Conservation (phyloP, 176 grass and related monocot species). For the barley (Hordeum vulgare) region DNA sequence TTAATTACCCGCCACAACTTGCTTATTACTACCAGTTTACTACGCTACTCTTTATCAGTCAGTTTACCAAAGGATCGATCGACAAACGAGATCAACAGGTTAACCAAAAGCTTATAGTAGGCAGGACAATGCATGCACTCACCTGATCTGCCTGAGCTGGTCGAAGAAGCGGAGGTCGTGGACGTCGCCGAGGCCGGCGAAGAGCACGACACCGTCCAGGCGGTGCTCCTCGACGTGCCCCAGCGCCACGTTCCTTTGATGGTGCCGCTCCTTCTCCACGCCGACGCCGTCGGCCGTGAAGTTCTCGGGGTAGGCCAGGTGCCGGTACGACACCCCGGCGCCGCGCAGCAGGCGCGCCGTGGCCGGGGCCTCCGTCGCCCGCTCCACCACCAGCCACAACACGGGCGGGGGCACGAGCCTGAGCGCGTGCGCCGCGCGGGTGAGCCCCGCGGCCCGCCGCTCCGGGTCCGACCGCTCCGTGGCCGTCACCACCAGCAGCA, state of each 20-base stretch:
- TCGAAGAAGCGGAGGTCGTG: conserved; percentile 60
- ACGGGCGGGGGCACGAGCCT: conserved; percentile 60
- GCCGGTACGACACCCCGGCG: conserved; percentile 59
- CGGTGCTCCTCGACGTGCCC: conserved; percentile 72
- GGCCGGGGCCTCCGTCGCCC: conserved; percentile 2
- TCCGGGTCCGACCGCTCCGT: conserved; percentile 30
- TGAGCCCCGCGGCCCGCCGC: conserved; percentile 43
- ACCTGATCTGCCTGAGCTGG: conserved; percentile 51
- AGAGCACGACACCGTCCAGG: conserved; percentile 55
- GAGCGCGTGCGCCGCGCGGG: conserved; percentile 56
- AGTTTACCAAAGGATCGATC: neutral
- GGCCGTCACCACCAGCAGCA: conserved; percentile 59
- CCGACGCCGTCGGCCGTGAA: conserved; percentile 25
- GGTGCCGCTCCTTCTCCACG: conserved; percentile 23
- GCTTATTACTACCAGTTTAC: too few species aligned
- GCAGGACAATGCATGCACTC: neutral
- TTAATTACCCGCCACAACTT: too few species aligned
- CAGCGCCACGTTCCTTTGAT: conserved; percentile 69
- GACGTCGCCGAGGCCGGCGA: conserved; percentile 49
- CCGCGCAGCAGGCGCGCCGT: conserved; percentile 62
- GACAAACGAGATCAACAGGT: neutral
- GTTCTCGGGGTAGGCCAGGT: conserved; percentile 65
- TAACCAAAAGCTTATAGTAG: neutral
- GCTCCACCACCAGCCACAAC: conserved; percentile 90
- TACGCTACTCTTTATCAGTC: too few species aligned